Conservation (phyloP, 2,329 filamentous ascomycete species). For the Claviceps arundinis region DNA sequence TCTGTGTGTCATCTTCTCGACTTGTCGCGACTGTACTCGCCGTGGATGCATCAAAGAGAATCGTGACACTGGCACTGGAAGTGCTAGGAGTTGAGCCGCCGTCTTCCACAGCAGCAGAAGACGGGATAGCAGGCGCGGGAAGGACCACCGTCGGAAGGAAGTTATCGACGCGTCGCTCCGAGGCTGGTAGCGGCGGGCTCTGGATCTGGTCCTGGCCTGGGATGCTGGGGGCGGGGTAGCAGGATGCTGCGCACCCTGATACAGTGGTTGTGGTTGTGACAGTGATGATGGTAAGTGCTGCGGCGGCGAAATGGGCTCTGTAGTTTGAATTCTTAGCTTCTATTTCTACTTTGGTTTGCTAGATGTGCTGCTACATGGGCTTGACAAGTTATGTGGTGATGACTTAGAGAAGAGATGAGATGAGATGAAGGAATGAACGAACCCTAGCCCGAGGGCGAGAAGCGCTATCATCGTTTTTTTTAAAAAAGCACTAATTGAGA, state of each 20-base stretch:
- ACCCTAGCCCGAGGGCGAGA: conserved; percentile 1
- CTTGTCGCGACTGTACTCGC: neutral
- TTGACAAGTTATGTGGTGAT: neutral
- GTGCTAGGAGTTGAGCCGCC: too few relatives aligned
- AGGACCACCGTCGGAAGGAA: neutral
- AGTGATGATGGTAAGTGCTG: conserved; percentile 11
- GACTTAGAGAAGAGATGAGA: neutral
- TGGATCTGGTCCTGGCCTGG: too few relatives aligned
- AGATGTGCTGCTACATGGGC: too few relatives aligned
- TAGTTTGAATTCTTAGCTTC: neutral
- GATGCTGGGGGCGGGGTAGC: conserved; percentile 7
- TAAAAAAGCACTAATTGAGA: neutral
- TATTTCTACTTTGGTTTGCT: too few relatives aligned
- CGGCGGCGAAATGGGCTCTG: conserved; percentile 14
- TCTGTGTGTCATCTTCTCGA: neutral
- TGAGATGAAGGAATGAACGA: neutral
- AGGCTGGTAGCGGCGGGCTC: too few relatives aligned
- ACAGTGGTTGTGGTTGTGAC: conserved; percentile 18
- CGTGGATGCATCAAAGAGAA: neutral
- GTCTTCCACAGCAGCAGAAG: neutral
- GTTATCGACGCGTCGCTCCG: too few relatives aligned
- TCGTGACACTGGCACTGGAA: neutral
- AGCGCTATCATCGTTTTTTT: neutral
- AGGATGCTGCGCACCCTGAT: conserved; percentile 16
- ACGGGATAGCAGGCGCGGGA: neutral